Evolutionary conservation across 108 stramenopile species (phyloP).

Genomic region (Halocafeteria seosinensis): DNA sequence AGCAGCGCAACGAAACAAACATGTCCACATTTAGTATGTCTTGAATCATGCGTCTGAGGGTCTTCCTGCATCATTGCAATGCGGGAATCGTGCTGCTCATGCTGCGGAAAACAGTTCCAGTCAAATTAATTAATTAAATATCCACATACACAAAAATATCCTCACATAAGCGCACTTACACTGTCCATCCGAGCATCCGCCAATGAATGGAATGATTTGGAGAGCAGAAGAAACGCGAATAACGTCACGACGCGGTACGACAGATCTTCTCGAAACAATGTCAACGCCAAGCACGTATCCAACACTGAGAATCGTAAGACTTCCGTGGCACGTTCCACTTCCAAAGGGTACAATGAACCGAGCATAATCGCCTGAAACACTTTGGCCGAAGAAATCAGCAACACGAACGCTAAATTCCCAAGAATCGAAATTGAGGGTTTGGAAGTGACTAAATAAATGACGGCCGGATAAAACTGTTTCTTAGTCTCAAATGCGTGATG

Average conservation of each 20-base stretch:
- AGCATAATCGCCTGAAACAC: conserved; percentile 48
- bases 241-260: conserved; percentile 50
- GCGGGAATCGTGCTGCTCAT: no score
- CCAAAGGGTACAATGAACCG: conserved; percentile 58
- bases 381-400: no score
- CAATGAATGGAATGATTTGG: conserved; percentile 81
- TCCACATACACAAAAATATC: no score
- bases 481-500: conserved; percentile 53
- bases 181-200: conserved; percentile 64
- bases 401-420: conserved; percentile 49
- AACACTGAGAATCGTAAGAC: conserved; percentile 82
- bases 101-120: no score
- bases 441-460: conserved; percentile 64
- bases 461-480: conserved; percentile 77
- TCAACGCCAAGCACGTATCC: conserved; percentile 87
- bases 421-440: no score
- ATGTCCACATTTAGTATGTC: conserved; percentile 25
- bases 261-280: conserved; percentile 83
- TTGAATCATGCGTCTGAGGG: conserved; percentile 22
- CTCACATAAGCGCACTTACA: conserved; percentile 45
- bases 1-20: conserved; percentile 43
- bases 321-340: conserved; percentile 84
- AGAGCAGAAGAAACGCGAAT: conserved; percentile 62
- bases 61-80: background rate
- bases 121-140: no score